phyloP scores from a whole-genome alignment of 768 basidiomycete genomes.

The Serendipita vermifera region DNA sequence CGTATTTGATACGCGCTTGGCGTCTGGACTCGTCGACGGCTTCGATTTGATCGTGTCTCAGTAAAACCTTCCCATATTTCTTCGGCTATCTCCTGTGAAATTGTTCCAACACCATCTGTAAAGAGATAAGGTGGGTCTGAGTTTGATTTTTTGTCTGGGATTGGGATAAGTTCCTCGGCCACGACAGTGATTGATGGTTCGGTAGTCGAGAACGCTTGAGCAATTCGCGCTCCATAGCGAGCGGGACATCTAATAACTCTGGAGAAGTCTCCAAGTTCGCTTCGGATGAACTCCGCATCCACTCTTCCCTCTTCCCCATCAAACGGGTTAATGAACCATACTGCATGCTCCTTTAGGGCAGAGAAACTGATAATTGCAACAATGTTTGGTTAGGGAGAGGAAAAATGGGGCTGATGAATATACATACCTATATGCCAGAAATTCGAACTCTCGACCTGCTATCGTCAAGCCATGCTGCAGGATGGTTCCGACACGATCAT shows the following conservation, averaged over 20 bases:
- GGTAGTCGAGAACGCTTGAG: conserved; percentile 64
- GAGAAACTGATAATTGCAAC: too few relatives aligned
- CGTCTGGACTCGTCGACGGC: not conserved
- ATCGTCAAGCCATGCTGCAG: conserved; percentile 55
- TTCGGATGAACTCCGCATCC: conserved; percentile 40
- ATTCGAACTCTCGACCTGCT: conserved; percentile 60
- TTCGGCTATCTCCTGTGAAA: conserved; percentile 41
- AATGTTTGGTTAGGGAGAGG: too few relatives aligned
- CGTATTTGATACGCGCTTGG: conserved; percentile 37
- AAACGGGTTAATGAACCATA: conserved; percentile 57
- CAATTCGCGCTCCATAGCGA: conserved; percentile 56
- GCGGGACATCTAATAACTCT: conserved; percentile 46
- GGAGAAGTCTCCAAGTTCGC: conserved; percentile 29
- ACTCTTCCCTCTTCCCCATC: conserved; percentile 22
- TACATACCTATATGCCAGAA: conserved; percentile 63
- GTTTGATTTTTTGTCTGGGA: conserved; percentile 39
- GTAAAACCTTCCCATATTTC: conserved; percentile 33
- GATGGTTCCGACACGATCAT: conserved; percentile 41
- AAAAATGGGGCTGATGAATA: too few relatives aligned
- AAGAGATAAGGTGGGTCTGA: conserved; percentile 32
- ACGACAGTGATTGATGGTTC: conserved; percentile 39
- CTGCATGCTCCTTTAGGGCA: conserved; percentile 50
- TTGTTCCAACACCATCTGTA: conserved; percentile 60
- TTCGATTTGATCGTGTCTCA: conserved; percentile 14
- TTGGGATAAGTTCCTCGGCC: conserved; percentile 27